phyloP scores from a whole-genome alignment of 1,139 yeast species.

The Hemisphaericaspora xylofermentans region DNA sequence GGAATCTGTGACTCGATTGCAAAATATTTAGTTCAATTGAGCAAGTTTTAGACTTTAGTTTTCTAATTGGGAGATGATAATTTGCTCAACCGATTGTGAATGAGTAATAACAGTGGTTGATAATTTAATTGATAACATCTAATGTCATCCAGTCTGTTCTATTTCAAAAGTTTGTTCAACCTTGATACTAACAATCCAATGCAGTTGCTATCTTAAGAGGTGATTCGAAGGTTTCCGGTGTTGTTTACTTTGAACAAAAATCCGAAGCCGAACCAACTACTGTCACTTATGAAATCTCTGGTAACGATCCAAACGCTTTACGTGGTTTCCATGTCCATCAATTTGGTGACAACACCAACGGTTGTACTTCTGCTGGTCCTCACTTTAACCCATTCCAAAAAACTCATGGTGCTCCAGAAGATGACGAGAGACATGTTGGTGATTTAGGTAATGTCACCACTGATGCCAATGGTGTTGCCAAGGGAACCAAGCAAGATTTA shows the following conservation, averaged over 20 bases:
- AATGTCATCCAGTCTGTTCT: too few species aligned
- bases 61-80: background rate
- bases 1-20: too few species aligned
- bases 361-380: constrained; percentile 98
- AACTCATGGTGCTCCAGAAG: constrained; percentile 94
- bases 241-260: constrained; percentile 80
- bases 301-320: constrained; percentile 81
- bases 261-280: constrained; percentile 80
- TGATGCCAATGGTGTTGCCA: constrained; percentile 83
- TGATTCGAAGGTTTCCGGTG: constrained; percentile 84
- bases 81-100: background rate
- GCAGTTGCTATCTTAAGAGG: constrained; percentile 98
- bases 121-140: background rate
- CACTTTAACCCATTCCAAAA: constrained; percentile 94
- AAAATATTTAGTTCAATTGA: too few species aligned
- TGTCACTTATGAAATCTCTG: constrained; percentile 81
- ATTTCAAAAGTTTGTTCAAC: too few species aligned
- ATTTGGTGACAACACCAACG: constrained; percentile 98
- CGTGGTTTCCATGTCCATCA: constrained; percentile 98
- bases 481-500: constrained; percentile 79
- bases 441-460: constrained; percentile 93
- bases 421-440: constrained; percentile 90
- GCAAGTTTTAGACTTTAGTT: background rate
- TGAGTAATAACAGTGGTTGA: background rate
- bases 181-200: constrained; percentile 9